These are phyloP conservation scores for Stagonosporopsis rhizophila DNA, from an alignment of 2,329 filamentous ascomycete species.

Conservation along the genomic window DNA sequence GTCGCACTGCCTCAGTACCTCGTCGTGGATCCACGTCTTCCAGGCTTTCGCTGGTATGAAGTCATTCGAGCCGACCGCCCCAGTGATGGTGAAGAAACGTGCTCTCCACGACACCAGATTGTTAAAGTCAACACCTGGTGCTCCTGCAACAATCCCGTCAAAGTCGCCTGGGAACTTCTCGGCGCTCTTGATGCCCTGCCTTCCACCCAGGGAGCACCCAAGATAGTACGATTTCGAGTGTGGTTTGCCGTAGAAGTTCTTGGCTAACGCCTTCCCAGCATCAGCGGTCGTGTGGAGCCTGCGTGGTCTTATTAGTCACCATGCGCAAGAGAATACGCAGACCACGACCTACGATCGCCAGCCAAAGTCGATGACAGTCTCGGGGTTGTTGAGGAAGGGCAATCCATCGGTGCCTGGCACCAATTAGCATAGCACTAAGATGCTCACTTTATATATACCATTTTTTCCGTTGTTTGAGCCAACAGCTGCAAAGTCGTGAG, in stretches of 20 bases:
- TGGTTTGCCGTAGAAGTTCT: constrained; percentile 46
- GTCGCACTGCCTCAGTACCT: constrained; percentile 60
- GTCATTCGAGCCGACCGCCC: constrained; percentile 26
- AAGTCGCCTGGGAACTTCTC: constrained; percentile 43
- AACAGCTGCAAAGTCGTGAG: constrained; percentile 49
- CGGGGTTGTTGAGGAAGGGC: constrained; percentile 54
- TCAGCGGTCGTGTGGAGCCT: constrained; percentile 50
- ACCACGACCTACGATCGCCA: constrained; percentile 46
- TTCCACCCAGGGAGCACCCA: constrained; percentile 45
- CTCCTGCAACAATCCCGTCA: constrained; percentile 45
- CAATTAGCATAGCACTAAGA: neutral
- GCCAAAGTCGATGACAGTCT: constrained; percentile 58
- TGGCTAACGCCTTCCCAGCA: constrained; percentile 48
- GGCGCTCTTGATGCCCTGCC: constrained; percentile 41
- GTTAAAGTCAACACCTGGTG: constrained; percentile 42
- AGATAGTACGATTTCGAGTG: constrained; percentile 50
- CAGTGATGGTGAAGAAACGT: constrained; percentile 41
- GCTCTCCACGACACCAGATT: constrained; percentile 39
- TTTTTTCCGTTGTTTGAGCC: constrained; percentile 54
- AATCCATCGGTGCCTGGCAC: constrained; percentile 35
- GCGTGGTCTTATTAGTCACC: neutral
- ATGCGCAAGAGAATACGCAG: no score
- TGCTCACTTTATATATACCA: constrained; percentile 38
- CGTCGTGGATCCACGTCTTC: constrained; percentile 49
- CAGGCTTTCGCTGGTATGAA: constrained; percentile 33